phyloP scores from a whole-genome alignment of 441 rosid genomes.

The Francoa sonchifolia region DNA sequence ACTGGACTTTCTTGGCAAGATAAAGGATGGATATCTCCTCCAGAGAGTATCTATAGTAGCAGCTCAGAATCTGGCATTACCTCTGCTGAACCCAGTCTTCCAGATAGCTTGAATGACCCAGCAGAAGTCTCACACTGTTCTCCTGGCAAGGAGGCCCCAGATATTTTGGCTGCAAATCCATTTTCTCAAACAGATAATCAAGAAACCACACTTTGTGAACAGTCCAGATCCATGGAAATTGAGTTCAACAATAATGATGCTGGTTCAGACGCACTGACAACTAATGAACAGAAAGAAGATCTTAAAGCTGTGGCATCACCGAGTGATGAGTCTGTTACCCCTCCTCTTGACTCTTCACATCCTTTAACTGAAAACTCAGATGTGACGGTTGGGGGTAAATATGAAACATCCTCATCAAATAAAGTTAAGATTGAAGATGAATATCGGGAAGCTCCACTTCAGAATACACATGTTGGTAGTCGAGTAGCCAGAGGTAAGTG shows the following conservation, averaged over 20 bases:
- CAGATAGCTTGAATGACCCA: constrained; percentile 26
- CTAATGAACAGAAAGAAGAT: constrained; percentile 22
- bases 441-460: constrained; percentile 30
- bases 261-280: constrained; percentile 13
- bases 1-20: constrained; percentile 39
- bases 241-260: constrained; percentile 18
- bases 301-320: constrained; percentile 17
- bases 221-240: constrained; percentile 12
- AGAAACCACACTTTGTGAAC: constrained; percentile 18
- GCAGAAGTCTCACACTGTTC: constrained; percentile 20
- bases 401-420: constrained; percentile 22
- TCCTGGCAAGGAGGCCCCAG: constrained; percentile 15
- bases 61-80: constrained; percentile 39
- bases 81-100: constrained; percentile 29
- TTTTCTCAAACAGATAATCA: constrained; percentile 32
- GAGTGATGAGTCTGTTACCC: constrained; percentile 20
- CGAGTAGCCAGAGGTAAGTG: constrained; percentile 53
- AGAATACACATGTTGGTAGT: constrained; percentile 21
- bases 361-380: constrained; percentile 22
- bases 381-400: constrained; percentile 28
- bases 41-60: constrained; percentile 56
- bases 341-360: constrained; percentile 22
- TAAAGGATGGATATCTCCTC: constrained; percentile 75
- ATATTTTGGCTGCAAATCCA: constrained; percentile 17
- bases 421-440: constrained; percentile 36